Base-by-base conservation (phyloP, 169 alveolate genomes). In the Theileria orientalis region DNA sequence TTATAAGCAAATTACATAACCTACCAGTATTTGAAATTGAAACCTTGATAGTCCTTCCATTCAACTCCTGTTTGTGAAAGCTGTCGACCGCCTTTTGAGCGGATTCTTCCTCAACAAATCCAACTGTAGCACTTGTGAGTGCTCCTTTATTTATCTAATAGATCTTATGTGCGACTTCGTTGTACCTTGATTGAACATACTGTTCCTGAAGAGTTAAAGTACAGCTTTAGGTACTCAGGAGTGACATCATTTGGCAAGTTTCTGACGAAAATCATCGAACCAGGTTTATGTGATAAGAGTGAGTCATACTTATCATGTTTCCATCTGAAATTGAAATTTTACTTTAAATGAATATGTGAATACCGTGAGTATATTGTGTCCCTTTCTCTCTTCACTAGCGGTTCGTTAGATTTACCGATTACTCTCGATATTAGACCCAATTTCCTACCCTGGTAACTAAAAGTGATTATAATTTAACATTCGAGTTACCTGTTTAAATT, bases 181-280 rank as follows among this genome's bases (percentile, higher is more conserved):
- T 21, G 14, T 16, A 62, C 72, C 72, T 62, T 62, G 7, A 62
- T 33, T 1, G 52, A 19, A 27, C 21, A 40, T n/a, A 62, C 72
- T 6, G 72, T 40, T 21, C 57, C 72, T 5, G 35, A 51, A 6
- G 42, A 35, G 11, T 40, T 29, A 44, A 62, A 62, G 35, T 19
- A 62, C 14, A 2, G 7, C 72, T 62, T 62, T 40, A 62, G 60
- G 14, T 35, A 13, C 46, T 62, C 72, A 8, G 30, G 19, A 42
- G 72, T 35, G 27, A 32, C 29, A 11, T 32, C 51, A n/a, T 23
- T 40, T 19, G 72, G 72, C 21, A 62, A 33, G 23, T 62, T 62
- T 25, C 72, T 40, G 46, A 62, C 72, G 23, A 25, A 62, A 35
- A 62, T 40, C 56, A 32, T 62, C 19, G 72, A 62, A 1, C 57